phyloP scores from a whole-genome alignment of 495 filamentous ascomycete species.

The Trichoderma orchidacearum region DNA sequence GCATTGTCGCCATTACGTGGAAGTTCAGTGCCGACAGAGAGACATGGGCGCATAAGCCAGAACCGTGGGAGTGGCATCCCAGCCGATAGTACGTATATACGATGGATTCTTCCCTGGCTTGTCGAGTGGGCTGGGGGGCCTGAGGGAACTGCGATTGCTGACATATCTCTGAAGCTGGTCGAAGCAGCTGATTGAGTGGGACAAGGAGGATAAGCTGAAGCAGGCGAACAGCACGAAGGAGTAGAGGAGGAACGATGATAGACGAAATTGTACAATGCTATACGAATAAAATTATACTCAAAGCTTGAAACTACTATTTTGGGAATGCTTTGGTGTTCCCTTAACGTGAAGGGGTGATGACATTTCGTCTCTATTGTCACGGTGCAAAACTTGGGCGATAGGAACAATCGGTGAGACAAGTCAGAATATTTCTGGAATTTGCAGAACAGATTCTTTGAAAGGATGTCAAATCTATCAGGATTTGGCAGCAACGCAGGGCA shows the following conservation, averaged over 20 bases:
- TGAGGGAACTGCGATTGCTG: neutral
- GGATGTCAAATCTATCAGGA: no score
- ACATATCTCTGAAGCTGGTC: neutral
- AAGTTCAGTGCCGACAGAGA: conserved; percentile 77
- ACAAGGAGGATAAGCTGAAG: conserved; percentile 3
- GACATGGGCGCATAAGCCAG: conserved; percentile 69
- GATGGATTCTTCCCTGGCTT: neutral
- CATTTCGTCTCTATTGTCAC: no score
- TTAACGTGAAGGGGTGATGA: no score
- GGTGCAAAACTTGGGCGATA: no score
- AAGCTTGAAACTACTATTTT: neutral
- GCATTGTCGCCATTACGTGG: conserved; percentile 60
- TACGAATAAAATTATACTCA: neutral
- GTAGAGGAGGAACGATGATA: neutral
- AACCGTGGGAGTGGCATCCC: conserved; percentile 77
- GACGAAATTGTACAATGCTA: neutral
- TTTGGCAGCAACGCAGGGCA: no score
- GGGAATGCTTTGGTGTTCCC: no score
- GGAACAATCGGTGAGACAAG: no score
- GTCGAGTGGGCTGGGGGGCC: neutral
- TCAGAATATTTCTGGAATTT: no score
- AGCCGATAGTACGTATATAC: conserved; percentile 75
- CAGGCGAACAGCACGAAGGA: neutral
- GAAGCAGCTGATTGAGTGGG: conserved; percentile 3
- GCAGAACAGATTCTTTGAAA: no score